Base-by-base conservation (phyloP, 345 rosid species). In the Aethionema arabicum region DNA sequence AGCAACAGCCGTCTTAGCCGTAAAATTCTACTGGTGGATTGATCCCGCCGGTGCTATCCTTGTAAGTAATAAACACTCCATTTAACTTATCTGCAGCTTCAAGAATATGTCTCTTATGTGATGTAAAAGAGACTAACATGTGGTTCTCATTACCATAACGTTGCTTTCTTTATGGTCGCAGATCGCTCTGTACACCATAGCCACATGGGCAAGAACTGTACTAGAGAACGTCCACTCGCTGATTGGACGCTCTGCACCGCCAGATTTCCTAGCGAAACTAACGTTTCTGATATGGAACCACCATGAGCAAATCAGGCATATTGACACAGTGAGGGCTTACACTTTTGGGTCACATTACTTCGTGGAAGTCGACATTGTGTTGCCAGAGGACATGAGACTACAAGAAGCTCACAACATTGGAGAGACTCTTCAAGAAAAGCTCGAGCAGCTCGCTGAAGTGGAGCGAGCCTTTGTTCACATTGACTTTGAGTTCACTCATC, bases 381-480 rank as follows among this genome's bases (percentile, higher is more conserved):
- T 90, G 69, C 86, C 90, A 2, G 81, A 70, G 68, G 90, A 90
- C 65, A 86, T 83, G 95, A 45, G 82, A 30, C 72, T 90, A 37
- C 79, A 63, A 48, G 70, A 73, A 64, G 91, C 97, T 11, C 97
- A 90, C 50, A 82, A 90, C 63, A 90, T 90, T 7, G 97, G 95
- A 1, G 92, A 87, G 79, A 69, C 81, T 11, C 82, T 90, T 13
- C 95, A 86, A 42, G 95, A 83, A 73, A 90, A 90, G 79, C 88
- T 90, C 4, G 97, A 90, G 71, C 83, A 82, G 55, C 77, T 85
- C 32, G 82, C 90, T 11, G 84, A 86, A 56, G 88, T 90, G 9
- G 97, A 85, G 72, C 79, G 95, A 21, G 97, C 95, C 41, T 90
- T 90, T 47, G 97, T 90, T 49, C 97, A 90, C 61, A 86, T 86